Conservation (phyloP, 2,329 filamentous ascomycete genomes). For the Alternaria tenuissima region DNA sequence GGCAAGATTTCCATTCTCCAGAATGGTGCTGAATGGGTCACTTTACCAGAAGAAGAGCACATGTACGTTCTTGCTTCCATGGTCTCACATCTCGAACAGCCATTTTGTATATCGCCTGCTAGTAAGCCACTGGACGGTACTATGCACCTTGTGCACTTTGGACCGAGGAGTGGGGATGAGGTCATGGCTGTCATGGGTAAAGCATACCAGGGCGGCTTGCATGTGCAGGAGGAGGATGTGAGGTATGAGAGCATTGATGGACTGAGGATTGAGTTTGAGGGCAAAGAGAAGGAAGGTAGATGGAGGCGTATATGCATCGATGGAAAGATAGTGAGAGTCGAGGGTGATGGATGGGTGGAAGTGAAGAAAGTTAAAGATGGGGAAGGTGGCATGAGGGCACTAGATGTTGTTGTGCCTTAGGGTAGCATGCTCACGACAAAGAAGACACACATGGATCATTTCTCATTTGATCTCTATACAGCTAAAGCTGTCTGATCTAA, state of each 20-base stretch:
- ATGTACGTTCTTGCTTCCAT: conserved; percentile 79
- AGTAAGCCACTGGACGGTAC: conserved; percentile 74
- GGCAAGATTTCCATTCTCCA: conserved; percentile 60
- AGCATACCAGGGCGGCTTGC: conserved; percentile 65
- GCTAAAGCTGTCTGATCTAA: background rate
- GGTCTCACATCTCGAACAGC: conserved; percentile 82
- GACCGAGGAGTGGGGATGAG: conserved; percentile 67
- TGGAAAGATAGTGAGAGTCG: conserved; percentile 82
- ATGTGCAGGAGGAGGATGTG: conserved; percentile 65
- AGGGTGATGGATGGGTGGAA: conserved; percentile 74
- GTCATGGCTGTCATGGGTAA: conserved; percentile 79
- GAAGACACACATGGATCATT: background rate
- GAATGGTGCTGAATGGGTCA: conserved; percentile 34
- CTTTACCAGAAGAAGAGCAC: conserved; percentile 61
- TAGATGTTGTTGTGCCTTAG: conserved; percentile 46
- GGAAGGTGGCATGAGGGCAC: conserved; percentile 54
- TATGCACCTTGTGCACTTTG: conserved; percentile 79
- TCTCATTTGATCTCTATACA: background rate
- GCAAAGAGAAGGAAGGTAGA: conserved; percentile 67
- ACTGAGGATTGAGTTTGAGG: conserved; percentile 69
- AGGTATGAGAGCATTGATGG: conserved; percentile 75
- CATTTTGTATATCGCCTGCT: conserved; percentile 81
- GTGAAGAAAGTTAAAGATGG: conserved; percentile 61
- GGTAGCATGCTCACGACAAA: background rate
- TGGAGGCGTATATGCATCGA: conserved; percentile 94